phyloP scores from a whole-genome alignment of 2,329 filamentous ascomycete species.

The Colletotrichum neosansevieriae region DNA sequence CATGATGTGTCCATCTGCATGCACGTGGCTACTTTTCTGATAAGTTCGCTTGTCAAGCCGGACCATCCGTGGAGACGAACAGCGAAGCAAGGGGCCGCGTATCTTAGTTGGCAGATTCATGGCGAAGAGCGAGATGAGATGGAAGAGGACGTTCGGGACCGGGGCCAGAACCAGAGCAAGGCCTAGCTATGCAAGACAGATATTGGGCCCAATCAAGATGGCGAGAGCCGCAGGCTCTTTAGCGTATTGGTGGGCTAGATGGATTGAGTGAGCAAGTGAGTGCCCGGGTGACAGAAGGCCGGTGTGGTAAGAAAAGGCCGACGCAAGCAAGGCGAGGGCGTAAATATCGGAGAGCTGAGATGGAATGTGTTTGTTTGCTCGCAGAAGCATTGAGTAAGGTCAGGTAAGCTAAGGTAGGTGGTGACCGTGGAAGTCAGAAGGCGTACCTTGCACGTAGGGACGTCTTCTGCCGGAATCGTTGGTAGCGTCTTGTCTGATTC shows the following conservation, averaged over 20 bases:
- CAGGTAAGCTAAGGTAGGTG: not conserved
- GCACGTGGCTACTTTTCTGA: slow-evolving; percentile 5
- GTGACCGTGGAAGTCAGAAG: not conserved
- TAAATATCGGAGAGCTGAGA: not conserved
- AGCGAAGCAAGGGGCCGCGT: not conserved
- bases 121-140: not conserved
- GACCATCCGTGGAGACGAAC: not conserved
- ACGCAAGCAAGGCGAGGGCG: not conserved
- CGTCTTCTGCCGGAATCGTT: slow-evolving; percentile 41
- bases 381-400: not conserved
- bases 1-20: not conserved
- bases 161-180: slow-evolving; percentile 1
- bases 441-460: not conserved
- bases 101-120: not conserved
- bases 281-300: too few relatives aligned
- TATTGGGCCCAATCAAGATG: not conserved
- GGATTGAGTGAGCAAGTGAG: not conserved
- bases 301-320: too few relatives aligned
- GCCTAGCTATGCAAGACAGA: not conserved
- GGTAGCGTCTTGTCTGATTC: slow-evolving; percentile 38
- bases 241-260: not conserved
- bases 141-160: not conserved
- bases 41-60: not conserved
- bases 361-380: not conserved
- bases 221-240: too few relatives aligned